Evolutionary conservation across 345 rosid species (phyloP), one percentile per base, ranked within the genome.

Genomic region (Eucalyptus polybractea): DNA sequence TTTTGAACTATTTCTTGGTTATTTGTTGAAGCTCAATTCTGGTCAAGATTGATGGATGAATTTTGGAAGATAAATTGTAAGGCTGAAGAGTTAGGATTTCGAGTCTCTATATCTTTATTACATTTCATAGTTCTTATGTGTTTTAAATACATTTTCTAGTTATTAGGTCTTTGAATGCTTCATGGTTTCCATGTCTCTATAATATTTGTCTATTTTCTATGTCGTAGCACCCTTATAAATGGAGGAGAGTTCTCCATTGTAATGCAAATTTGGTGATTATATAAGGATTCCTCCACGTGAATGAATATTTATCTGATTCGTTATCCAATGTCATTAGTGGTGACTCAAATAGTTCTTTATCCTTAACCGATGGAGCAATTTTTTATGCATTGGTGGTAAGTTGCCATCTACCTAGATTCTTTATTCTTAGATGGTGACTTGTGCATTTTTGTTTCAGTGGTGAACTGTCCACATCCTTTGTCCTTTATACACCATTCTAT

Each of bases 1-100:
- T 27, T 60, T 12, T 12, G 0, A 60, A 8, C 31, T 10, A 6
- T 11, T 25, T 27, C 0, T 60, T 60, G 14, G 31, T 25, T 60
- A 60, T 12, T 60, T 60, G n/a, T 60, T 27, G 31, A 60, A 25
- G n/a, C 7, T 60, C 8, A n/a, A n/a, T n/a, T 60, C 1, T 27
- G 2, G 31, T 60, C 67, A 27, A 60, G 31, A 27, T 25, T 60
- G n/a, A 12, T 1, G 31, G 67, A 27, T 27, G 4, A 60, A 60
- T 27, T 60, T 60, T 60, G 67, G 67, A 60, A 27, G 67, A 60
- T 3, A 27, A 60, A 25, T 1, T 25, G 1, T 27, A 60, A 60
- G 31, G n/a, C 0, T 27, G 2, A 25, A 60, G 67, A 60, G 67
- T 27, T 0, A 12, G 7, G 14, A 60, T 60, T 60, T 12, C 4